Evolutionary conservation across 2,329 filamentous ascomycete genomes (phyloP), one percentile per base, ranked within the genome.

Genomic region (Akanthomyces muscarius): DNA sequence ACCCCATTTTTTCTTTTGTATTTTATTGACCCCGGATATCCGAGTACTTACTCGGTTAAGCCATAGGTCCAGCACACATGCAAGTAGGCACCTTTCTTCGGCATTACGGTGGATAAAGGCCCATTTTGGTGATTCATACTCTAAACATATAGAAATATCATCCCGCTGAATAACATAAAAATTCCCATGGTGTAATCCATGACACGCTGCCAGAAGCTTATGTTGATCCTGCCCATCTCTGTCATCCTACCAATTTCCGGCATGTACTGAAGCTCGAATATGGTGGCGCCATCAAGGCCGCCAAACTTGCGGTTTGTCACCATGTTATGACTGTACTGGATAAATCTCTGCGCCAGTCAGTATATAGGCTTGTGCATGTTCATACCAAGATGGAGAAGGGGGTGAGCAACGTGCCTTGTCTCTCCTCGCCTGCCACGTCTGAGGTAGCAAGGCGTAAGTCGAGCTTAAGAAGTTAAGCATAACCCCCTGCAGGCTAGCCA

Each of bases 241-340:
- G 75, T 77, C 52, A 72, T 71, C 65, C 70, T 74, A 25, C 73
- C 74, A 21, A 77, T 69, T 30, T 72, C 71, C 0, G 89, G 88
- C 11, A 89, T 77, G 69, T 89, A 89, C 70, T 91, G 89, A 74
- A 92, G 89, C 23, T 88, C 84, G 69, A 92, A 92, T 10, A 76
- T 78, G 1, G 83, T 85, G 68, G 87, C 81, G 53, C 82, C 78
- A 0, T 88, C 85, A 8, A 93, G 77, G 0, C 87, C 89, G 62
- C 80, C 84, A 61, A 72, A 64, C 62, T 85, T 83, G 63, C 88
- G 80, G n/a, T 88, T 82, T 18, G 89, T 81, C 3, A 89, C 72
- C 21, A 79, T 76, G 72, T 85, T 89, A 66, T 72, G 66, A n/a
- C 67, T 64, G 25, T 63, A 62, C 59, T 68, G 70, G 63, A 73